phyloP scores from a whole-genome alignment of 1,284 basidiomycete genomes.

The Cutaneotrichosporon mucoides region DNA sequence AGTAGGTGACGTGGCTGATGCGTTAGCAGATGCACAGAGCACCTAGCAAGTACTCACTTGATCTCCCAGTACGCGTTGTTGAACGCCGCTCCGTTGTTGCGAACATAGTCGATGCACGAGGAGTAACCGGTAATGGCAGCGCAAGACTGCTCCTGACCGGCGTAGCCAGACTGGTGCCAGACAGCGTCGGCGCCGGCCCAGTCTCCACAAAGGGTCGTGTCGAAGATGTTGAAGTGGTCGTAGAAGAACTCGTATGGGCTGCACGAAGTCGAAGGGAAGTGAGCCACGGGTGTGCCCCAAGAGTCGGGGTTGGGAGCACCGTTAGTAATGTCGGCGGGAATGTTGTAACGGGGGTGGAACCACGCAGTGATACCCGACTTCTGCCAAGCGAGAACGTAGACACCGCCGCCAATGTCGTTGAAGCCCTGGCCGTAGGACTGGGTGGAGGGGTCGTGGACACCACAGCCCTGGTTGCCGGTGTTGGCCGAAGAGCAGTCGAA shows the following conservation, averaged over 20 bases:
- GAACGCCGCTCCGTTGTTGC: conserved; percentile 65
- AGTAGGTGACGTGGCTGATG: conserved; percentile 38
- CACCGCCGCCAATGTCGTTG: conserved; percentile 50
- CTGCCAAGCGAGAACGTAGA: conserved; percentile 63
- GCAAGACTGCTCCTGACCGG: conserved; percentile 55
- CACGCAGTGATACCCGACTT: conserved; percentile 67
- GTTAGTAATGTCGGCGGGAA: conserved; percentile 68
- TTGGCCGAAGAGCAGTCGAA: conserved; percentile 45
- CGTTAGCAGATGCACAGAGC: no score
- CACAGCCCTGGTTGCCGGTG: conserved; percentile 51
- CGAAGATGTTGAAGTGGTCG: conserved; percentile 58
- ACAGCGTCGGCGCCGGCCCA: conserved; percentile 65
- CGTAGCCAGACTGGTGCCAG: conserved; percentile 28
- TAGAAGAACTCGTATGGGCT: conserved; percentile 73
- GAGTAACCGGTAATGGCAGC: conserved; percentile 72
- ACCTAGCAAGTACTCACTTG: conserved; percentile 1
- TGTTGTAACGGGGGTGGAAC: conserved; percentile 68
- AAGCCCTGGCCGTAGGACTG: conserved; percentile 47
- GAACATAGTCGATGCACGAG: conserved; percentile 71
- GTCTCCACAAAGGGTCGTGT: conserved; percentile 61
- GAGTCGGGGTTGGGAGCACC: conserved; percentile 62
- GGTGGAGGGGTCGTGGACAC: conserved; percentile 35
- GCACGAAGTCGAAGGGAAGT: conserved; percentile 67
- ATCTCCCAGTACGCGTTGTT: conserved; percentile 65
- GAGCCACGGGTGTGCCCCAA: conserved; percentile 72